Percentiles rank a stretch among this genome's conserved stretches.
Conservation (phyloP, 2,329 filamentous ascomycete species). For the Fusarium annulatum region DNA sequence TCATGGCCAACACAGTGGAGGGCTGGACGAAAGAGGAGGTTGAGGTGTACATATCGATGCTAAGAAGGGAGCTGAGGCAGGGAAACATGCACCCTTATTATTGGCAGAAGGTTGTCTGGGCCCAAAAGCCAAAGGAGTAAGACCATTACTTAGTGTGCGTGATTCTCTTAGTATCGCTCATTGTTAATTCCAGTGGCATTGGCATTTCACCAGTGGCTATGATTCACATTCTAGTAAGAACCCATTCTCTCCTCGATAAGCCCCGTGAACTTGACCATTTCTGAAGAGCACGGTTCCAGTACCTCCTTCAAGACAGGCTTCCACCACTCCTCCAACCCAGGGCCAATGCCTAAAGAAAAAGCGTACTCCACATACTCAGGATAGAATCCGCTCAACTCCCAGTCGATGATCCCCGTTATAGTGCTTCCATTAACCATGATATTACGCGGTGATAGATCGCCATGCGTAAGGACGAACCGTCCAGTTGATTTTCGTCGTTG, state of each 20-base stretch:
- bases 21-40: constrained; percentile 36
- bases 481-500: neutral
- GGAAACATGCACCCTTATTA: constrained; percentile 36
- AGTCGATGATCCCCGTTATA: constrained; percentile 1
- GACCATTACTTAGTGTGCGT: no score
- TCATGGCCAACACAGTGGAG: constrained; percentile 32
- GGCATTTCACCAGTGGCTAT: no score
- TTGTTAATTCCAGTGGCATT: no score
- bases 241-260: no score
- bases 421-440: neutral
- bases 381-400: constrained; percentile 9
- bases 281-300: neutral
- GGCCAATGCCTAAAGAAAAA: no score
- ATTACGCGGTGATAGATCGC: neutral
- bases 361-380: constrained; percentile 2
- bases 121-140: constrained; percentile 14
- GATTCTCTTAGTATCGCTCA: no score
- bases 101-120: constrained; percentile 29
- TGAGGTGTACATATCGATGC: constrained; percentile 30
- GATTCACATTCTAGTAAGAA: no score
- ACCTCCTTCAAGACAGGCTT: neutral
- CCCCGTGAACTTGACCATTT: no score
- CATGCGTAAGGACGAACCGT: neutral
- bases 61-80: constrained; percentile 30
- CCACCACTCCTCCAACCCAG: no score